Evolutionary conservation across 192 early-diverging fungal genomes (phyloP).

Genomic region (Podila epicladia): DNA sequence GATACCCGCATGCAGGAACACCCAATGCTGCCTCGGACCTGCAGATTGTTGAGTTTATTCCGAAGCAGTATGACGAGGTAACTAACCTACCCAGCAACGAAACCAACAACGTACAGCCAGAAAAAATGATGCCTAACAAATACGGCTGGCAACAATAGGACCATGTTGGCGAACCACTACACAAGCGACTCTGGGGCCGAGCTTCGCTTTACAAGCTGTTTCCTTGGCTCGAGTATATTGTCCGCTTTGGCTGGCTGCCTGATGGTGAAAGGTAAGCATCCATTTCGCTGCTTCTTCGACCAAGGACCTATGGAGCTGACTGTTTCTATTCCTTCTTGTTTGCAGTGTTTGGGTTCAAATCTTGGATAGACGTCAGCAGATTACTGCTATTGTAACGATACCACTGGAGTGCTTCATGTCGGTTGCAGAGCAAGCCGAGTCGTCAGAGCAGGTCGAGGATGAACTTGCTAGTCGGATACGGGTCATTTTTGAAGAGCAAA

Average conservation of each 20-base stretch:
- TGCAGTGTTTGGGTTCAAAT: constrained; percentile 67
- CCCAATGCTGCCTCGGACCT: constrained; percentile 63
- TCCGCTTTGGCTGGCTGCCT: constrained; percentile 71
- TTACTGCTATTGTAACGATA: constrained; percentile 61
- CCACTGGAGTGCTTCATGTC: constrained; percentile 61
- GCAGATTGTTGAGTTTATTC: constrained; percentile 64
- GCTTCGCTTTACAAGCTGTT: constrained; percentile 55
- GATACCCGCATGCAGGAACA: constrained; percentile 72
- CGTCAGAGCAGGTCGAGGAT: constrained; percentile 23
- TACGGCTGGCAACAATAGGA: constrained; percentile 20
- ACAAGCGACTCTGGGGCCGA: constrained; percentile 56
- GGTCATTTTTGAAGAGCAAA: constrained; percentile 63
- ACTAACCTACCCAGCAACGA: not conserved
- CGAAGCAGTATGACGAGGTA: constrained; percentile 27
- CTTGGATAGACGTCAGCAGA: constrained; percentile 62
- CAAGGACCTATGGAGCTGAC: not conserved
- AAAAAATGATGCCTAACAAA: not conserved
- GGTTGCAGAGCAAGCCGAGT: constrained; percentile 49
- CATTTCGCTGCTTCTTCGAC: not conserved
- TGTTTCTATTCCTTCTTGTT: not conserved
- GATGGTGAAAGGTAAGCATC: constrained; percentile 57
- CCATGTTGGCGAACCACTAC: constrained; percentile 40
- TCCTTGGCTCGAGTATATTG: constrained; percentile 77
- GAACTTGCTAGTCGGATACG: constrained; percentile 36
- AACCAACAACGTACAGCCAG: no score